phyloP scores from a whole-genome alignment of 495 filamentous ascomycete genomes.

The Endocarpon pusillum region DNA sequence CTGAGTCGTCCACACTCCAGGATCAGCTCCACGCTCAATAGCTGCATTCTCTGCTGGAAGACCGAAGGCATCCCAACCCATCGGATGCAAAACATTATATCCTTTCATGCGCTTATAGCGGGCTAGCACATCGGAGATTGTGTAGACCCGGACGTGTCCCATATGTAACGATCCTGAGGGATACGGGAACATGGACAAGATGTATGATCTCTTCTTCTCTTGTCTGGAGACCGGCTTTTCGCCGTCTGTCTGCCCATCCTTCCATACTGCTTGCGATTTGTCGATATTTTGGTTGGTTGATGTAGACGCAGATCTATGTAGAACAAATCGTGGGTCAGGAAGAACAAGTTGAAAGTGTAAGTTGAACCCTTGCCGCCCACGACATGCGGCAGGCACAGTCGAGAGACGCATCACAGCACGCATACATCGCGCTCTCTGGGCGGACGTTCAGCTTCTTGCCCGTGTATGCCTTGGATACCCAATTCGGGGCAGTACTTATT shows the following conservation, averaged over 20 bases:
- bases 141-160: slow-evolving; percentile 78
- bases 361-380: too few relatives aligned
- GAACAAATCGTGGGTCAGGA: too few relatives aligned
- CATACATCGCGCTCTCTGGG: too few relatives aligned
- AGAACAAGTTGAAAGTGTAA: too few relatives aligned
- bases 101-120: slow-evolving; percentile 64
- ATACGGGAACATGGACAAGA: slow-evolving; percentile 87
- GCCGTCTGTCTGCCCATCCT: not conserved
- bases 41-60: slow-evolving; percentile 85
- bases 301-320: too few relatives aligned
- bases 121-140: slow-evolving; percentile 72
- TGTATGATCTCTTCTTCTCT: slow-evolving; percentile 43
- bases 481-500: too few relatives aligned
- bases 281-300: slow-evolving; percentile 5
- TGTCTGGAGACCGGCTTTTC: too few relatives aligned
- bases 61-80: slow-evolving; percentile 91
- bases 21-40: slow-evolving; percentile 69
- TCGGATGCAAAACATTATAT: slow-evolving; percentile 61
- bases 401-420: too few relatives aligned
- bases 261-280: not conserved
- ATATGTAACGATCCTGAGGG: slow-evolving; percentile 81
- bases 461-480: too few relatives aligned
- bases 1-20: slow-evolving; percentile 56
- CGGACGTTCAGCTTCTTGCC: too few relatives aligned
- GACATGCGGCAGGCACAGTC: too few relatives aligned